These are phyloP conservation scores for Prunus kanzakura DNA, from an alignment of 306 rosid species.

Conservation along the genomic window DNA sequence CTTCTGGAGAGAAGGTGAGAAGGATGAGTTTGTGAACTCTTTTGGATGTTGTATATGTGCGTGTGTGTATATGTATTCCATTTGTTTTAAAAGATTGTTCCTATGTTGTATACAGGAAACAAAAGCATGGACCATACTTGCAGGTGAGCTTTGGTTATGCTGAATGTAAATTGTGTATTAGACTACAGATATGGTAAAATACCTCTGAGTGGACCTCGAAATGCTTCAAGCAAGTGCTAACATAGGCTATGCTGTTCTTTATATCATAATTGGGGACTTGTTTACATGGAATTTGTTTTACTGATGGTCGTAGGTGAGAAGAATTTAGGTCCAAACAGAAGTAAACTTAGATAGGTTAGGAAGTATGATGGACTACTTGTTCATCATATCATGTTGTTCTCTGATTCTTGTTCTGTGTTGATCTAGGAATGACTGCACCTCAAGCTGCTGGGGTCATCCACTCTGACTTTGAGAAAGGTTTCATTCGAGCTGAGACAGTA, in stretches of 20 bases:
- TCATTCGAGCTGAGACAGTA: conserved; percentile 97
- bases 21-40: conserved; percentile 18
- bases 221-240: background rate
- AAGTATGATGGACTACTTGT: background rate
- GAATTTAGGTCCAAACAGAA: background rate
- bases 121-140: conserved; percentile 94
- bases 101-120: conserved; percentile 61
- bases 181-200: background rate
- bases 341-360: conserved; percentile 11
- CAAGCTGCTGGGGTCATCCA: conserved; percentile 99
- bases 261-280: background rate
- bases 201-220: background rate
- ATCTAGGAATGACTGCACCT: conserved; percentile 96
- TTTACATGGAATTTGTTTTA: background rate
- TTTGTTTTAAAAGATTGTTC: conserved; percentile 19
- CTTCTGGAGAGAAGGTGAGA: conserved; percentile 93
- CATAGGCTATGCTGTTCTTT: background rate
- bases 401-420: conserved; percentile 31
- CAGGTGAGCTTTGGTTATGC: conserved; percentile 57
- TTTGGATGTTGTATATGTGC: background rate
- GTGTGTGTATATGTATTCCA: background rate
- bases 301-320: background rate
- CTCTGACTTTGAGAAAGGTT: conserved; percentile 98
- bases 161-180: conserved; percentile 13
- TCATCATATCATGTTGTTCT: background rate